Percentiles rank a stretch among this genome's conserved stretches.
phyloP scores from a whole-genome alignment of 139 green algal species.

The Closterium sp. region DNA sequence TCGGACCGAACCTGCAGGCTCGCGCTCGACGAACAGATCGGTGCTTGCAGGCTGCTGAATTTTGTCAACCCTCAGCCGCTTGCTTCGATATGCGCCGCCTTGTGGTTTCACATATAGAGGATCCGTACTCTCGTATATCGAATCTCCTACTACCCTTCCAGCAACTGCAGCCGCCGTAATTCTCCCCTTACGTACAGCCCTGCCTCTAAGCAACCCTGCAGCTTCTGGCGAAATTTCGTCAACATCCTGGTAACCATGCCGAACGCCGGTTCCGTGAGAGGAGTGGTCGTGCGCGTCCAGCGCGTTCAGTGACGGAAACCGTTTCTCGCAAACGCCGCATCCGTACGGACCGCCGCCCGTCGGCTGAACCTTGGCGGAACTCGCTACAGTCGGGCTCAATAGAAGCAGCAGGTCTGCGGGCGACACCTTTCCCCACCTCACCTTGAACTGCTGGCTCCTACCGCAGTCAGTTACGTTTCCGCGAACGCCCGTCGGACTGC shows the following conservation, averaged over 20 bases:
- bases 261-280: background rate
- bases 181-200: background rate
- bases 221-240: background rate
- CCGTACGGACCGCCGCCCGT: background rate
- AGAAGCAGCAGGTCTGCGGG: background rate
- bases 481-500: background rate
- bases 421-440: background rate
- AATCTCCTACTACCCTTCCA: background rate
- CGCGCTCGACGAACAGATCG: background rate
- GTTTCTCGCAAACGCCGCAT: background rate
- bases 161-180: background rate
- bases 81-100: background rate
- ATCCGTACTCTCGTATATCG: background rate
- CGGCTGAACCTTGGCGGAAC: background rate
- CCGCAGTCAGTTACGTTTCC: background rate
- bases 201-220: background rate
- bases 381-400: background rate
- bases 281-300: background rate
- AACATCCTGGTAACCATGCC: background rate
- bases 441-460: background rate
- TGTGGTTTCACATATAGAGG: background rate
- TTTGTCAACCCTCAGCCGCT: background rate
- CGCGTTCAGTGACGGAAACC: background rate
- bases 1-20: background rate
- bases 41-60: background rate